phyloP scores from a whole-genome alignment of 371 early-diverging fungal genomes.

The Mortierella sp. region DNA sequence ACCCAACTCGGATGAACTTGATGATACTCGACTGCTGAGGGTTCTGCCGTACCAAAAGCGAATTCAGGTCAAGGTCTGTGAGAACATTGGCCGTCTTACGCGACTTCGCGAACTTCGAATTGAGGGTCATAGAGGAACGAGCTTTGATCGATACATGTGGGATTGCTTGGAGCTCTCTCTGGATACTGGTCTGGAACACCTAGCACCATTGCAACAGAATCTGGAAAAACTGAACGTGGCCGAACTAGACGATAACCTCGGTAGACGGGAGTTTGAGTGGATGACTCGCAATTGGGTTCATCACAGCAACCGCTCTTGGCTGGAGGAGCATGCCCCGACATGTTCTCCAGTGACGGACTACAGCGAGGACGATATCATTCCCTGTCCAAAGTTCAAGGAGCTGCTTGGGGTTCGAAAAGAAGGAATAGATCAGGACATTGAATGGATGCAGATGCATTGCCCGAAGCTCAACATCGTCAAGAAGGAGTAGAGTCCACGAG shows the following conservation, averaged over 20 bases:
- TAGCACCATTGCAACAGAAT: slow-evolving; percentile 7
- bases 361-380: background rate
- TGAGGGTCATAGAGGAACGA: background rate
- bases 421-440: background rate
- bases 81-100: slow-evolving; percentile 20
- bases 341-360: background rate
- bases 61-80: slow-evolving; percentile 16
- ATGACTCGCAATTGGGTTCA: slow-evolving; percentile 20
- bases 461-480: background rate
- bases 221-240: slow-evolving; percentile 12
- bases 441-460: slow-evolving; percentile 3
- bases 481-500: no score
- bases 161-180: slow-evolving; percentile 12
- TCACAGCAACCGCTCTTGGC: slow-evolving; percentile 4
- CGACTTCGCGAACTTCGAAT: slow-evolving; percentile 4
- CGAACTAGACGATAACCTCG: slow-evolving; percentile 14
- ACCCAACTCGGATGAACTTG: no score
- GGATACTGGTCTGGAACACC: slow-evolving; percentile 11
- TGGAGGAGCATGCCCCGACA: background rate
- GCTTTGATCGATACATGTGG: background rate
- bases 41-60: background rate
- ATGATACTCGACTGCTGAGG: no score
- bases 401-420: slow-evolving; percentile 3
- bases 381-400: slow-evolving; percentile 7
- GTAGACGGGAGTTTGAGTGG: slow-evolving; percentile 13